Evolutionary conservation across 352 stramenopile genomes (phyloP).

Genomic region (Pythium rishiriense): DNA sequence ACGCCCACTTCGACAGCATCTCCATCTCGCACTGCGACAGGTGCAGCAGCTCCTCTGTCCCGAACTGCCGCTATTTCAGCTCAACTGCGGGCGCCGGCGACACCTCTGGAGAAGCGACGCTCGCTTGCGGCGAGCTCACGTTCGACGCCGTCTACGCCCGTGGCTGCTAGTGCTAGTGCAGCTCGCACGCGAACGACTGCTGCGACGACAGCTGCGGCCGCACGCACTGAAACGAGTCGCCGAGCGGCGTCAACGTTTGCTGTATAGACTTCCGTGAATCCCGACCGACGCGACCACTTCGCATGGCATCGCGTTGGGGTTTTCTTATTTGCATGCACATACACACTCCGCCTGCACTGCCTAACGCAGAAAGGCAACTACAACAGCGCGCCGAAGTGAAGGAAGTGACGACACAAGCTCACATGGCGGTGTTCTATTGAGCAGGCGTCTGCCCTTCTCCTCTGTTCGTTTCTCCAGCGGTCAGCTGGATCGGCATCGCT

Average conservation of each 20-base stretch:
- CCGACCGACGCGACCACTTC: no score
- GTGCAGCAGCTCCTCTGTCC: neutral
- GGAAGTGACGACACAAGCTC: no score
- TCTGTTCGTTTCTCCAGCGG: no score
- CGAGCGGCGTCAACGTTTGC: constrained; percentile 12
- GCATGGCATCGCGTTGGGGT: no score
- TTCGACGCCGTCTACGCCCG: constrained; percentile 22
- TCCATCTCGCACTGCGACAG: constrained; percentile 2
- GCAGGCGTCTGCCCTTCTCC: no score
- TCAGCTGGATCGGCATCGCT: no score
- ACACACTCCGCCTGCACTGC: no score
- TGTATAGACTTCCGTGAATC: constrained; percentile 17
- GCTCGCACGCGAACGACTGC: constrained; percentile 7
- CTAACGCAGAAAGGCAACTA: no score
- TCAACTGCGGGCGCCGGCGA: constrained; percentile 6
- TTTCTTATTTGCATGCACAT: neutral
- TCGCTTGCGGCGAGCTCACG: constrained; percentile 19
- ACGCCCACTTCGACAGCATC: neutral
- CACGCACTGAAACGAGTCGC: constrained; percentile 5
- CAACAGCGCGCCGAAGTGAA: no score
- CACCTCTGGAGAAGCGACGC: constrained; percentile 20
- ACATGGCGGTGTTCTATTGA: no score
- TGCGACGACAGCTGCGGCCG: neutral
- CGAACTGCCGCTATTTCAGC: neutral
- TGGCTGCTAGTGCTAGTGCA: neutral